Evolutionary conservation across 306 rosid genomes (phyloP).

Genomic region (Trifolium repens): DNA sequence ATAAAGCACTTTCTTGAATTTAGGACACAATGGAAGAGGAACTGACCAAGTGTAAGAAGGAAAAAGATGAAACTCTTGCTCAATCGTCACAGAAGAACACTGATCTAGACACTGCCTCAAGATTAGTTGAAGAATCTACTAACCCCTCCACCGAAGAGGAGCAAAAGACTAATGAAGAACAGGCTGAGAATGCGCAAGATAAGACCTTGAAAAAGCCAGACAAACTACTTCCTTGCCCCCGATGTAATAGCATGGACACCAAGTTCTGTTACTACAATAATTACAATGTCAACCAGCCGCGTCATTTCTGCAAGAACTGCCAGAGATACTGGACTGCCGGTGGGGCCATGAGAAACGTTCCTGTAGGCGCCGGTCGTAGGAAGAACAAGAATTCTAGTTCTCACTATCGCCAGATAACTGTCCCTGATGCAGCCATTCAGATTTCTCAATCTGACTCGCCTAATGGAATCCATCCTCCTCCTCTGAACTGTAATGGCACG

Average conservation of each 20-base stretch:
- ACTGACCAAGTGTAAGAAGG: slow-evolving; percentile 34
- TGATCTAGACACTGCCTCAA: slow-evolving; percentile 36
- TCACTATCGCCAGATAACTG: slow-evolving; percentile 59
- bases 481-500: slow-evolving; percentile 51
- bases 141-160: slow-evolving; percentile 57
- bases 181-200: slow-evolving; percentile 60
- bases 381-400: slow-evolving; percentile 69
- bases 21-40: slow-evolving; percentile 58
- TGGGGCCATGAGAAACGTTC: slow-evolving; percentile 87
- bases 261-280: slow-evolving; percentile 90
- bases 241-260: slow-evolving; percentile 87
- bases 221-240: slow-evolving; percentile 82
- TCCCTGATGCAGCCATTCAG: slow-evolving; percentile 55
- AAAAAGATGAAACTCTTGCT: slow-evolving; percentile 26
- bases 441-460: slow-evolving; percentile 35
- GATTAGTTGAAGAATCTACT: slow-evolving; percentile 40
- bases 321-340: slow-evolving; percentile 96
- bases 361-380: slow-evolving; percentile 88
- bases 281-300: slow-evolving; percentile 91
- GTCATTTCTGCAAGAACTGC: slow-evolving; percentile 90
- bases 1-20: slow-evolving; percentile 12
- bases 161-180: slow-evolving; percentile 55
- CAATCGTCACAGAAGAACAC: slow-evolving; percentile 30
- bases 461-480: slow-evolving; percentile 48
- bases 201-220: slow-evolving; percentile 74